These are phyloP conservation scores for Thelonectria discophora DNA, from an alignment of 2,329 filamentous ascomycete species.

Conservation along the genomic window DNA sequence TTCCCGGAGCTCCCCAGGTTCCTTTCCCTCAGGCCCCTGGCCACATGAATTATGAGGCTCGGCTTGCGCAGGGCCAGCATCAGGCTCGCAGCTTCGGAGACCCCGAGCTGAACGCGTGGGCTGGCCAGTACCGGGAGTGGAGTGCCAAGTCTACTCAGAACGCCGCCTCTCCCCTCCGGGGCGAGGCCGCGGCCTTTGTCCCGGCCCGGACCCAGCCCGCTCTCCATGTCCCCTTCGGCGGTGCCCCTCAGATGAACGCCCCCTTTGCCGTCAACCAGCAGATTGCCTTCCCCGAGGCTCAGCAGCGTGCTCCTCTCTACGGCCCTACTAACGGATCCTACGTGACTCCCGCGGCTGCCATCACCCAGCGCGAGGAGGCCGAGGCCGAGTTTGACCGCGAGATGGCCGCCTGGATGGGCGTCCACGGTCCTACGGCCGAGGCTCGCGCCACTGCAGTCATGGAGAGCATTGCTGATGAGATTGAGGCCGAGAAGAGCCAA, in stretches of 20 bases:
- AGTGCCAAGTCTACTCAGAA: too few species aligned
- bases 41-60: too few species aligned
- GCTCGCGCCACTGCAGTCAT: constrained; percentile 53
- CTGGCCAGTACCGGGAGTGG: too few species aligned
- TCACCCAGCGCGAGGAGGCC: constrained; percentile 33
- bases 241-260: constrained; percentile 20
- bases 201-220: constrained; percentile 35
- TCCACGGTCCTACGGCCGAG: constrained; percentile 42
- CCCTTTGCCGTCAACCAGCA: constrained; percentile 39
- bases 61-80: too few species aligned
- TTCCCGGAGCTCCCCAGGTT: too few species aligned
- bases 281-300: constrained; percentile 36
- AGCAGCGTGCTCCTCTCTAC: constrained; percentile 42
- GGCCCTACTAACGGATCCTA: constrained; percentile 40
- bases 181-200: constrained; percentile 31
- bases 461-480: constrained; percentile 54
- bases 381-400: constrained; percentile 53
- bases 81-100: too few species aligned
- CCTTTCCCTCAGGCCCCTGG: too few species aligned
- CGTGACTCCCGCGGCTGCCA: constrained; percentile 35
- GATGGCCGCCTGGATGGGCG: constrained; percentile 53
- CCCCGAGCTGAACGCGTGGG: too few species aligned
- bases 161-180: too few species aligned
- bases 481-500: constrained; percentile 49
- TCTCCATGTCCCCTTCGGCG: not conserved